Percentiles rank a stretch among this genome's conserved stretches.
These are phyloP conservation scores for Diaporthe vexans DNA, from an alignment of 2,329 filamentous ascomycete genomes.

Conservation along the genomic window DNA sequence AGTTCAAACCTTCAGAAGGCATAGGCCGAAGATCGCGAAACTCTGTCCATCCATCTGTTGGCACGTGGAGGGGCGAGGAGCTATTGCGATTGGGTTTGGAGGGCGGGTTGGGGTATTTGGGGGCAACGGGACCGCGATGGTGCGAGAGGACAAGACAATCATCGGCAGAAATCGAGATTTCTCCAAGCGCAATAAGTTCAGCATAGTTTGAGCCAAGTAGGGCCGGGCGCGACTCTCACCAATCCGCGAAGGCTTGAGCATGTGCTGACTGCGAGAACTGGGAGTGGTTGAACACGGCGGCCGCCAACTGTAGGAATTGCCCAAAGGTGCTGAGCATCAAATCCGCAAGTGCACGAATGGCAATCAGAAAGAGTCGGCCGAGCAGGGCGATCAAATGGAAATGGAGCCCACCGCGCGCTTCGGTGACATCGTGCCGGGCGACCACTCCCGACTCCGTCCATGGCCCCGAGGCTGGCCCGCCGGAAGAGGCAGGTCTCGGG, in stretches of 20 bases:
- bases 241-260: background rate
- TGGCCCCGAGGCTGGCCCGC: conserved; percentile 1
- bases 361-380: background rate
- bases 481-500: conserved; percentile 26
- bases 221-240: background rate
- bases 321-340: background rate
- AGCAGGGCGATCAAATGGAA: background rate
- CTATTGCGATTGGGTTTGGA: conserved; percentile 29
- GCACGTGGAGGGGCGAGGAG: conserved; percentile 26
- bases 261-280: background rate
- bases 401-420: background rate
- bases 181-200: background rate
- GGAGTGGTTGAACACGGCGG: background rate
- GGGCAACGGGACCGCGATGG: background rate
- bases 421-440: conserved; percentile 35
- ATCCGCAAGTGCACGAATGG: conserved; percentile 5
- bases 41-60: conserved; percentile 22
- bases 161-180: conserved; percentile 31
- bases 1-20: conserved; percentile 29
- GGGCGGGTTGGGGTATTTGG: conserved; percentile 3
- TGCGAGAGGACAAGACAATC: conserved; percentile 13
- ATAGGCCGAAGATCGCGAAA: conserved; percentile 33
- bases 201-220: conserved; percentile 11
- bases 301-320: background rate
- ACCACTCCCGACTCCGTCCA: conserved; percentile 22